These are phyloP conservation scores for Corniculantispora saksenae DNA, from an alignment of 2,329 filamentous ascomycete species.

Conservation along the genomic window DNA sequence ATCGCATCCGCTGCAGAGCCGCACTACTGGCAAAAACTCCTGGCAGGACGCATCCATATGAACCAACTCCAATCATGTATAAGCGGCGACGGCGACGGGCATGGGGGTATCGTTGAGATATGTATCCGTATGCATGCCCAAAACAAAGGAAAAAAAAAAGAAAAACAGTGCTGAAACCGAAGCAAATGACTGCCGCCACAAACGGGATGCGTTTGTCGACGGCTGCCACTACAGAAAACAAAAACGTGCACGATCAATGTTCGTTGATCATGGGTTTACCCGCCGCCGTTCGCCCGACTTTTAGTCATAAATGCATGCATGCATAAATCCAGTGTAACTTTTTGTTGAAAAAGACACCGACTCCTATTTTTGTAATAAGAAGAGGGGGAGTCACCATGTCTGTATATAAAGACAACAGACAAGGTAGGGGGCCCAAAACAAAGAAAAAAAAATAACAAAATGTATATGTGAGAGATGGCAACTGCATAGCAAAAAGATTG, in stretches of 20 bases:
- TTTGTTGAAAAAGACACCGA: conserved; percentile 45
- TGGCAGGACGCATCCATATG: conserved; percentile 8
- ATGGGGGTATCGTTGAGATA: conserved; percentile 24
- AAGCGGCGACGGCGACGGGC: conserved; percentile 20
- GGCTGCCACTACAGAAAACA: background rate
- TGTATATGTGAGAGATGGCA: background rate
- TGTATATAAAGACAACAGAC: conserved; percentile 23
- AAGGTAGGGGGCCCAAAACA: conserved; percentile 24
- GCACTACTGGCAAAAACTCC: background rate
- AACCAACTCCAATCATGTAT: conserved; percentile 21
- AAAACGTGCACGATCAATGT: conserved; percentile 15
- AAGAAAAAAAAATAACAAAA: conserved; percentile 24
- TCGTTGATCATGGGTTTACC: conserved; percentile 15
- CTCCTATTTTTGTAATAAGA: conserved; percentile 33
- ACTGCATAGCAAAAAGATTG: background rate
- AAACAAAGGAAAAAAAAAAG: conserved; percentile 13
- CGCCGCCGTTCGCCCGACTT: conserved; percentile 19
- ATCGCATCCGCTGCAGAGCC: conserved; percentile 6
- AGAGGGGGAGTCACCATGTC: conserved; percentile 21
- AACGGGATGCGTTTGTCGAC: background rate
- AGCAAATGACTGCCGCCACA: too few species aligned
- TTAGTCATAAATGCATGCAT: conserved; percentile 20
- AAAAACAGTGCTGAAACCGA: background rate
- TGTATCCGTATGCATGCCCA: conserved; percentile 22
- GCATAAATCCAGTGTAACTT: conserved; percentile 36